Conservation (phyloP, 2,329 filamentous ascomycete genomes). For the Cercospora zeina region DNA sequence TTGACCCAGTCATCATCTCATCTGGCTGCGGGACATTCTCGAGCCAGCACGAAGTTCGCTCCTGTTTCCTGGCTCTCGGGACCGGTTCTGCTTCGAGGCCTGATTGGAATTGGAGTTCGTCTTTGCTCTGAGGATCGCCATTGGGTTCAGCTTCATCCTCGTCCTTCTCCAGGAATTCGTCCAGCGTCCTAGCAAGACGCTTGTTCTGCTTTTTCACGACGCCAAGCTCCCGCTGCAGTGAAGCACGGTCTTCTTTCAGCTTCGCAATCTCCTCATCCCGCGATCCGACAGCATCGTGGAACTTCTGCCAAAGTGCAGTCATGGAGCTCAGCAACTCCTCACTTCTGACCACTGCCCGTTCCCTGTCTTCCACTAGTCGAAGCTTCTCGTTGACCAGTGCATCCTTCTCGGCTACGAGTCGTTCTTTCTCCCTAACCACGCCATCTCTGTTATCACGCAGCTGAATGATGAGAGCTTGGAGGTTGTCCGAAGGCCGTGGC, state of each 20-base stretch:
- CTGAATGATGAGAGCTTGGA: neutral
- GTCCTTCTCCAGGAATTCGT: conserved; percentile 4
- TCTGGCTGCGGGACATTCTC: neutral
- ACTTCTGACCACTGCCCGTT: neutral
- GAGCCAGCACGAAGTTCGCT: neutral
- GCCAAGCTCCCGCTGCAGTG: neutral
- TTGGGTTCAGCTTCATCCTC: neutral
- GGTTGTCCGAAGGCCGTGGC: neutral
- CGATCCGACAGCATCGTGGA: neutral
- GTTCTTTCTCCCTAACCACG: neutral
- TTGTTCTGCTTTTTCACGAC: neutral
- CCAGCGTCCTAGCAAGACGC: conserved; percentile 2
- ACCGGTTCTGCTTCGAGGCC: neutral
- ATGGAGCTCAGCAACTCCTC: conserved; percentile 3
- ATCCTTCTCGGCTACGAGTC: neutral
- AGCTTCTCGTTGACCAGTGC: neutral
- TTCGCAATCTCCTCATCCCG: conserved; percentile 1
- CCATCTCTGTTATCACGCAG: neutral
- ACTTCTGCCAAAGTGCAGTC: conserved; percentile 12
- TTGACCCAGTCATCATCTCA: neutral
- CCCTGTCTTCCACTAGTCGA: conserved; percentile 12
- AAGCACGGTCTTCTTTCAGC: neutral
- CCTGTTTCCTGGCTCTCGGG: neutral
- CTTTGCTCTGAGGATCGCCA: neutral
- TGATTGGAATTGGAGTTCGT: neutral